Conservation (phyloP, 2,329 filamentous ascomycete species). For the Bisporella sp. region DNA sequence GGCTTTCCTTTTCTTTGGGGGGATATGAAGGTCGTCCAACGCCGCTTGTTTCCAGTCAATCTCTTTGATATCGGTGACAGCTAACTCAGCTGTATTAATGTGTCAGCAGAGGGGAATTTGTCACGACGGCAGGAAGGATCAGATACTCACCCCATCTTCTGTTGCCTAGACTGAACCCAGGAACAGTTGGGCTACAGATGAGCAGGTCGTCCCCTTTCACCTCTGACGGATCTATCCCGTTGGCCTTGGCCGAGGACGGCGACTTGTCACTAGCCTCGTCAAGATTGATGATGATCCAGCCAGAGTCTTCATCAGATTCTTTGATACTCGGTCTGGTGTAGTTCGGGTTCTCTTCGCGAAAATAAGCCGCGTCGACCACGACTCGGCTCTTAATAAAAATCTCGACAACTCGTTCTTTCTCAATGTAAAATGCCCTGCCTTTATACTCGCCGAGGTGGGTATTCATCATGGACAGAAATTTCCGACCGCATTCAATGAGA, state of each 20-base stretch:
- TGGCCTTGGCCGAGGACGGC: conserved; percentile 1
- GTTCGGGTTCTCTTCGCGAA: conserved; percentile 21
- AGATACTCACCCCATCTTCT: conserved; percentile 3
- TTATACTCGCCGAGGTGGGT: conserved; percentile 25
- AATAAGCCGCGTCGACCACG: conserved; percentile 22
- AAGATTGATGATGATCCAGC: neutral
- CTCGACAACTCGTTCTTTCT: conserved; percentile 16
- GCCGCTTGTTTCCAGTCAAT: conserved; percentile 4
- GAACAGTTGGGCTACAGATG: conserved; percentile 4
- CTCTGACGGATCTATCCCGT: conserved; percentile 5
- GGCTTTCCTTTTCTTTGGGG: conserved; percentile 14
- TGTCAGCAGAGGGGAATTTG: neutral
- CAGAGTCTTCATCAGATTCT: neutral
- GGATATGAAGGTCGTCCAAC: conserved; percentile 15
- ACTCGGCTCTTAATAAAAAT: conserved; percentile 18
- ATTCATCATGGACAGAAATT: conserved; percentile 23
- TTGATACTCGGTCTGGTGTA: conserved; percentile 10
- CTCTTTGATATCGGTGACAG: conserved; percentile 10
- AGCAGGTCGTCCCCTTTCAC: conserved; percentile 1
- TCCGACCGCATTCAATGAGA: conserved; percentile 22
- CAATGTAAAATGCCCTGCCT: conserved; percentile 27
- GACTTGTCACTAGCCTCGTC: neutral
- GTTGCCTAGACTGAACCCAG: conserved; percentile 2
- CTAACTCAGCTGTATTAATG: conserved; percentile 6
- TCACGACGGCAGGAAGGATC: conserved; percentile 4